Percentiles rank a stretch among this genome's conserved stretches.
phyloP scores from a whole-genome alignment of 73 alveolate species.

The Paramecium caudatum region DNA sequence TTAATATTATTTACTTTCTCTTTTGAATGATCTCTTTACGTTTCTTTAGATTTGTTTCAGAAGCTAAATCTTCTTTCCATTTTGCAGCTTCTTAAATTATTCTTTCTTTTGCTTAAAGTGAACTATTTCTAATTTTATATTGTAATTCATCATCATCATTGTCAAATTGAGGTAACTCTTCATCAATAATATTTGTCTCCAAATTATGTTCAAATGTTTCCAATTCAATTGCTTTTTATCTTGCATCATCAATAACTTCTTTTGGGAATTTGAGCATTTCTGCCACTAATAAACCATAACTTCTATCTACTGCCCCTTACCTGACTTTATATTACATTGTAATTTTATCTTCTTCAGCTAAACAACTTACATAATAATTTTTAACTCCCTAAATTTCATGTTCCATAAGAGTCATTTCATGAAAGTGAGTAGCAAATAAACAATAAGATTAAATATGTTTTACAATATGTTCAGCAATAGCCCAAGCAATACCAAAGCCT shows the following conservation, averaged over 20 bases:
- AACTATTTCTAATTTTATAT: constrained; percentile 32
- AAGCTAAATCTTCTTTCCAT: not conserved
- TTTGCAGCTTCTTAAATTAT: constrained; percentile 26
- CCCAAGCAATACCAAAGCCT: constrained; percentile 88
- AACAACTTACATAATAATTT: constrained; percentile 91
- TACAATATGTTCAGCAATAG: constrained; percentile 89
- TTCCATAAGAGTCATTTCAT: constrained; percentile 97
- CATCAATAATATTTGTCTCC: constrained; percentile 31
- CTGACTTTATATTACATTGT: constrained; percentile 77
- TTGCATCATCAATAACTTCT: constrained; percentile 77
- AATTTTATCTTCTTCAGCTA: constrained; percentile 63
- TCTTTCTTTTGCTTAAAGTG: constrained; percentile 16
- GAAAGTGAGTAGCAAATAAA: constrained; percentile 99
- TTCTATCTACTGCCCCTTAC: constrained; percentile 69
- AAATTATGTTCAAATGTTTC: constrained; percentile 67
- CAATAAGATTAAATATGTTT: constrained; percentile 93
- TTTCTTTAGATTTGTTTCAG: constrained; percentile 6
- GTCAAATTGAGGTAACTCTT: constrained; percentile 1
- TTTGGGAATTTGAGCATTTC: constrained; percentile 75
- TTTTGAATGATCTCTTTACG: constrained; percentile 12
- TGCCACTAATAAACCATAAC: constrained; percentile 78
- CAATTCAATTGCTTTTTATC: constrained; percentile 53
- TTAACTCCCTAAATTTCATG: constrained; percentile 88
- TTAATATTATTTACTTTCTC: constrained; percentile 24
- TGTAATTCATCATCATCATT: constrained; percentile 28